Conservation (phyloP, 1,284 basidiomycete species). For the Ganoderma sinense region DNA sequence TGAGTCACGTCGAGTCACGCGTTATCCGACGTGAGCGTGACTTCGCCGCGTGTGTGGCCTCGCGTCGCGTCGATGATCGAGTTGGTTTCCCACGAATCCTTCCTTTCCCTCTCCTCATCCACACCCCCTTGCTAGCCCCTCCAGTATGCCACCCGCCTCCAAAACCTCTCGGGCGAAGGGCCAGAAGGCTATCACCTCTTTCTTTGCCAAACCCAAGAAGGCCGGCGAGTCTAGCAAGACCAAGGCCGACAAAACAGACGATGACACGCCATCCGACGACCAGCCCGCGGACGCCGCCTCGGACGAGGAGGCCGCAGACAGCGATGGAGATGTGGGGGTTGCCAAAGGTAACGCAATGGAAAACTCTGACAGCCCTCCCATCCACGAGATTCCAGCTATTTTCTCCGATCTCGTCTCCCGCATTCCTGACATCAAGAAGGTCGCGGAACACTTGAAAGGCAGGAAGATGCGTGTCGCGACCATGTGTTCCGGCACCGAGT, state of each 20-base stretch:
- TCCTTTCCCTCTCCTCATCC: conserved; percentile 9
- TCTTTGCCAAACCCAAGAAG: conserved; percentile 51
- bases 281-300: conserved; percentile 12
- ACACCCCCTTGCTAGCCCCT: conserved; percentile 11
- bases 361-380: conserved; percentile 78
- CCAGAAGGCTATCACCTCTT: conserved; percentile 63
- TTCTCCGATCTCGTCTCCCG: conserved; percentile 85
- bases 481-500: conserved; percentile 98
- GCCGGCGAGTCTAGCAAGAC: conserved; percentile 20
- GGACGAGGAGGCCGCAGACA: conserved; percentile 27
- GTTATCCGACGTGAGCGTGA: conserved; percentile 38
- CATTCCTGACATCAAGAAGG: conserved; percentile 71
- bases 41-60: conserved; percentile 16
- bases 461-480: conserved; percentile 93
- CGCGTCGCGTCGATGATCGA: conserved; percentile 25
- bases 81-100: conserved; percentile 7
- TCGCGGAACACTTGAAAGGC: conserved; percentile 78
- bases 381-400: conserved; percentile 83
- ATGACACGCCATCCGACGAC: conserved; percentile 23
- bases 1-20: conserved; percentile 28
- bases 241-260: conserved; percentile 41
- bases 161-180: conserved; percentile 44
- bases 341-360: conserved; percentile 48
- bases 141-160: conserved; percentile 56
- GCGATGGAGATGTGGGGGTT: conserved; percentile 21